Conservation (phyloP, 2,329 filamentous ascomycete genomes). For the Tolypocladium ovalisporum region DNA sequence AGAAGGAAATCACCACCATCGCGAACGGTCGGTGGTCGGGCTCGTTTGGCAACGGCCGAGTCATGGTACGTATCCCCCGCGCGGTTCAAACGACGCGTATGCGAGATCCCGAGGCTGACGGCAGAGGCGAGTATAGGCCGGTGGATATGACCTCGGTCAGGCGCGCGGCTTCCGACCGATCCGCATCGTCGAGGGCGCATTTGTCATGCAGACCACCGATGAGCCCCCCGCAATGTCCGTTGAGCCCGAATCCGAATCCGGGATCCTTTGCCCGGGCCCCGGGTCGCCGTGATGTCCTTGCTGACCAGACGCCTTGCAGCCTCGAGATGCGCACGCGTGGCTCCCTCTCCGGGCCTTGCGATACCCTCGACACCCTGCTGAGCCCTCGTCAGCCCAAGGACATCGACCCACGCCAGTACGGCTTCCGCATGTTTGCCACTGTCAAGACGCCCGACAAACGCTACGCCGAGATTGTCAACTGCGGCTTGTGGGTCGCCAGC, state of each 20-base stretch:
- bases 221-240: slow-evolving; percentile 32
- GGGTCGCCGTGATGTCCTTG: neutral
- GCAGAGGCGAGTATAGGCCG: slow-evolving; percentile 17
- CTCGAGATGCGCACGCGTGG: slow-evolving; percentile 35
- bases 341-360: slow-evolving; percentile 34
- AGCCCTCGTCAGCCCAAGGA: slow-evolving; percentile 24
- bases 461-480: slow-evolving; percentile 37
- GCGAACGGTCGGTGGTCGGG: slow-evolving; percentile 35
- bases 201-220: slow-evolving; percentile 36
- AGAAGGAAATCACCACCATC: slow-evolving; percentile 39
- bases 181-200: slow-evolving; percentile 35
- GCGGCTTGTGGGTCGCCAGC: slow-evolving; percentile 37
- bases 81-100: neutral
- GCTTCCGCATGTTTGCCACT: slow-evolving; percentile 36
- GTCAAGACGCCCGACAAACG: slow-evolving; percentile 39
- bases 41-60: slow-evolving; percentile 35
- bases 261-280: neutral
- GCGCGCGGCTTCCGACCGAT: slow-evolving; percentile 28
- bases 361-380: slow-evolving; percentile 28
- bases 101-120: slow-evolving; percentile 6
- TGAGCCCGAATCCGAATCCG: too few relatives aligned
- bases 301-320: slow-evolving; percentile 8
- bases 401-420: slow-evolving; percentile 32
- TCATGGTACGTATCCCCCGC: slow-evolving; percentile 25
- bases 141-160: slow-evolving; percentile 30